Evolutionary conservation across 768 basidiomycete species (phyloP).

Genomic region (Suillus brevipes): DNA sequence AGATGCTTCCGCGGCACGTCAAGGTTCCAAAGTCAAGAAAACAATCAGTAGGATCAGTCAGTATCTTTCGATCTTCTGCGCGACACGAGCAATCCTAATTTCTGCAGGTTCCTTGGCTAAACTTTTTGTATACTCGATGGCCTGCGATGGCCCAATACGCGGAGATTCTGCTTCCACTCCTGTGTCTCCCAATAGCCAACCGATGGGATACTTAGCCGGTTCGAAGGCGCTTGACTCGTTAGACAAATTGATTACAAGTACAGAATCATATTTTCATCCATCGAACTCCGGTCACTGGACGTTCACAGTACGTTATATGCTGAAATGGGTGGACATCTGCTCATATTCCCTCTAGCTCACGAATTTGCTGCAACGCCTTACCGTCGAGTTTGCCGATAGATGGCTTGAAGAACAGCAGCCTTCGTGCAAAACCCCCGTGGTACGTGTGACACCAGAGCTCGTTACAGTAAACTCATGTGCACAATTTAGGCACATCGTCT

Average conservation of each 20-base stretch:
- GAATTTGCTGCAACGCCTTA: constrained; percentile 78
- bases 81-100: not conserved
- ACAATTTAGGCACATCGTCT: constrained; percentile 63
- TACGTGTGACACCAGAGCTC: constrained; percentile 27
- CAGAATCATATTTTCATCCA: constrained; percentile 94
- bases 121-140: constrained; percentile 86
- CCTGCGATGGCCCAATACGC: constrained; percentile 70
- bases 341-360: constrained; percentile 50
- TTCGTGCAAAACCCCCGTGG: constrained; percentile 76
- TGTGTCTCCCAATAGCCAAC: constrained; percentile 44
- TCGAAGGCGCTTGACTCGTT: constrained; percentile 87
- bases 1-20: constrained; percentile 57
- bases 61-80: not conserved
- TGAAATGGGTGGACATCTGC: not conserved
- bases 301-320: constrained; percentile 21
- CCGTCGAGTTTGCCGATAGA: constrained; percentile 77
- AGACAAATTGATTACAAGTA: constrained; percentile 85
- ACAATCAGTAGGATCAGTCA: constrained; percentile 60
- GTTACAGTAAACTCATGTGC: constrained; percentile 5
- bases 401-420: constrained; percentile 75
- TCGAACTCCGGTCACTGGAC: constrained; percentile 91
- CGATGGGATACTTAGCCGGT: constrained; percentile 69
- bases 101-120: constrained; percentile 72
- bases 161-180: constrained; percentile 45
- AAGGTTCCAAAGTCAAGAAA: constrained; percentile 68